Evolutionary conservation across 2,329 filamentous ascomycete species (phyloP).

Genomic region (Aaosphaeria arxii): DNA sequence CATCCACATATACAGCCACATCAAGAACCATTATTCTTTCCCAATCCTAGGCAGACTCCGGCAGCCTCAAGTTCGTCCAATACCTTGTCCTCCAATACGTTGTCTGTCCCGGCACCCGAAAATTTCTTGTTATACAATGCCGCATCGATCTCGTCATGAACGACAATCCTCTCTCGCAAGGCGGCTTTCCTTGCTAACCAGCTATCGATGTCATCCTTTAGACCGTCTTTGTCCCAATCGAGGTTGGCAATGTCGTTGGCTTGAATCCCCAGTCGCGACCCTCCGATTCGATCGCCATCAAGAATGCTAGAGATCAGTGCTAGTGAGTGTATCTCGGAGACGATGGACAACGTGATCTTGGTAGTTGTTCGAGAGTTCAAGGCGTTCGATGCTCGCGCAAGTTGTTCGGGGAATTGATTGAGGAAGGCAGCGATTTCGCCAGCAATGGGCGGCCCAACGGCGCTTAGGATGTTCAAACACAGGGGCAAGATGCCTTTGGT

Average conservation of each 20-base stretch:
- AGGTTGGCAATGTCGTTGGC: constrained; percentile 66
- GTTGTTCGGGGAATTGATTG: constrained; percentile 80
- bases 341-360: constrained; percentile 69
- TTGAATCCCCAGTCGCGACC: constrained; percentile 46
- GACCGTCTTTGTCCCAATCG: constrained; percentile 68
- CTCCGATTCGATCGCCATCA: constrained; percentile 57
- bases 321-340: constrained; percentile 75
- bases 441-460: constrained; percentile 77
- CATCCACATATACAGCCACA: background rate
- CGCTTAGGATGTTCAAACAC: constrained; percentile 80
- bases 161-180: constrained; percentile 69
- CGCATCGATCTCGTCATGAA: constrained; percentile 69
- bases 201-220: constrained; percentile 81
- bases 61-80: constrained; percentile 44
- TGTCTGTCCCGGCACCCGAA: constrained; percentile 50
- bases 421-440: constrained; percentile 83
- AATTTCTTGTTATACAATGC: constrained; percentile 50
- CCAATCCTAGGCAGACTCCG: constrained; percentile 35
- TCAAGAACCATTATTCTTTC: background rate
- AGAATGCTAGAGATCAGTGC: constrained; percentile 74
- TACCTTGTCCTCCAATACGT: constrained; percentile 71
- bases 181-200: constrained; percentile 69
- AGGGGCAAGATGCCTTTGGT: constrained; percentile 81
- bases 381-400: constrained; percentile 67
- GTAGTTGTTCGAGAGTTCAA: constrained; percentile 58